Conservation (phyloP, 1,139 yeast species). For the Kurtzmaniella natalensis region DNA sequence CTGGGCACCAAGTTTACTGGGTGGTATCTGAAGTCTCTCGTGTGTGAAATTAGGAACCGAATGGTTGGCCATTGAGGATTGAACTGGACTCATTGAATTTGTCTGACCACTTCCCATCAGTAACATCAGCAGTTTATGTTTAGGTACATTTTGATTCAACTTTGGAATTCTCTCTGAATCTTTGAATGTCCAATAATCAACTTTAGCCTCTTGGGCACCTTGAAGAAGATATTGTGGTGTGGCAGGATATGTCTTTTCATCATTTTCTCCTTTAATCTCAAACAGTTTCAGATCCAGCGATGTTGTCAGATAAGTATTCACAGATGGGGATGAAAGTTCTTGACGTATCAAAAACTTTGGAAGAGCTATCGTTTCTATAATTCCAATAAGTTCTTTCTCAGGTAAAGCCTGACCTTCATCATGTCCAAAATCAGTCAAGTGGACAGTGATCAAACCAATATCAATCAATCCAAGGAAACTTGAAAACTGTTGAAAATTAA, state of each 20-base stretch:
- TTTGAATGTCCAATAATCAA: slow-evolving; percentile 64
- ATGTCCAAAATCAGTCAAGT: slow-evolving; percentile 68
- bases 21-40: background rate
- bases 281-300: slow-evolving; percentile 49
- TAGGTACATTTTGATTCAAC: slow-evolving; percentile 7
- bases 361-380: slow-evolving; percentile 28
- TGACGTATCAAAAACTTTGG: slow-evolving; percentile 45
- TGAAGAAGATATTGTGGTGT: slow-evolving; percentile 60
- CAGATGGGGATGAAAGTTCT: slow-evolving; percentile 29
- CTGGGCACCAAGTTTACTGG: background rate
- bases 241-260: slow-evolving; percentile 44
- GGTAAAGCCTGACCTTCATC: slow-evolving; percentile 60
- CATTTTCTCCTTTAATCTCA: slow-evolving; percentile 36
- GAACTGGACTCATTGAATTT: background rate
- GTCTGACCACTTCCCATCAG: background rate
- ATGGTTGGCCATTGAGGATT: slow-evolving; percentile 16
- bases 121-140: background rate
- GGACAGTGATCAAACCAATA: slow-evolving; percentile 44
- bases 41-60: slow-evolving; percentile 15
- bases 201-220: slow-evolving; percentile 27
- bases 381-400: slow-evolving; percentile 36
- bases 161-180: slow-evolving; percentile 28
- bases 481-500: slow-evolving; percentile 36
- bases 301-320: slow-evolving; percentile 35
- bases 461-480: slow-evolving; percentile 38